These are phyloP conservation scores for Celoporthe dispersa DNA, from an alignment of 2,329 filamentous ascomycete genomes.

Conservation along the genomic window DNA sequence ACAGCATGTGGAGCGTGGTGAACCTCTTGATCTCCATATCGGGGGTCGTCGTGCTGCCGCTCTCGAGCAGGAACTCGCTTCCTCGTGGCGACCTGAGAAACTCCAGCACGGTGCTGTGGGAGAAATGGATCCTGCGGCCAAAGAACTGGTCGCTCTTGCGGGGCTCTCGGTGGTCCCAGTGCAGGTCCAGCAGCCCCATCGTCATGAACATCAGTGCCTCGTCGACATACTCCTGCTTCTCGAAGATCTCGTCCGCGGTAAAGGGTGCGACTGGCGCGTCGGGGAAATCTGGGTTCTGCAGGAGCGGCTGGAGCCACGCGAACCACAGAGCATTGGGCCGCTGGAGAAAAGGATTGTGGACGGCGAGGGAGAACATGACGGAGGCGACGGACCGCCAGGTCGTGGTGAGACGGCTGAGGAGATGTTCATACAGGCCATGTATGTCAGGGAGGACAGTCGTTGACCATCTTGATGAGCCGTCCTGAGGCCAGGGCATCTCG, in stretches of 20 bases:
- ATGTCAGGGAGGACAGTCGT: background rate
- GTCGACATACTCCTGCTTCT: background rate
- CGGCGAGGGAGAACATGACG: background rate
- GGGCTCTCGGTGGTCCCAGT: conserved; percentile 7
- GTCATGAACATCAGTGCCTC: background rate
- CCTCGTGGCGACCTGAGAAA: background rate
- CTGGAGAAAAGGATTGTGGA: background rate
- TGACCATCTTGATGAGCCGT: background rate
- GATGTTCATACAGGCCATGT: background rate
- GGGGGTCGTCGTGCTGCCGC: background rate
- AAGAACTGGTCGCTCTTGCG: conserved; percentile 7
- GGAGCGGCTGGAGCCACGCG: background rate
- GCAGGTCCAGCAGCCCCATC: background rate
- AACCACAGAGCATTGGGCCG: conserved; percentile 10
- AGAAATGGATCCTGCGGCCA: conserved; percentile 6
- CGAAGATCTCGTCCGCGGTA: background rate
- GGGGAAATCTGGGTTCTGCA: background rate
- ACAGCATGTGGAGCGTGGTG: background rate
- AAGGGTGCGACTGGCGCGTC: background rate
- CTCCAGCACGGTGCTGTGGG: background rate
- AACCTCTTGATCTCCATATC: background rate
- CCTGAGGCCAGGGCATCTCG: background rate
- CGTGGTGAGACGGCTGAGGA: background rate
- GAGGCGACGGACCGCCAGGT: background rate
- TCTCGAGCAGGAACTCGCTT: background rate